A percentile compares a stretch with the other conserved stretches of the same genome.
Conservation (phyloP, 2,329 filamentous ascomycete genomes). For the Apiospora saccharicola region DNA sequence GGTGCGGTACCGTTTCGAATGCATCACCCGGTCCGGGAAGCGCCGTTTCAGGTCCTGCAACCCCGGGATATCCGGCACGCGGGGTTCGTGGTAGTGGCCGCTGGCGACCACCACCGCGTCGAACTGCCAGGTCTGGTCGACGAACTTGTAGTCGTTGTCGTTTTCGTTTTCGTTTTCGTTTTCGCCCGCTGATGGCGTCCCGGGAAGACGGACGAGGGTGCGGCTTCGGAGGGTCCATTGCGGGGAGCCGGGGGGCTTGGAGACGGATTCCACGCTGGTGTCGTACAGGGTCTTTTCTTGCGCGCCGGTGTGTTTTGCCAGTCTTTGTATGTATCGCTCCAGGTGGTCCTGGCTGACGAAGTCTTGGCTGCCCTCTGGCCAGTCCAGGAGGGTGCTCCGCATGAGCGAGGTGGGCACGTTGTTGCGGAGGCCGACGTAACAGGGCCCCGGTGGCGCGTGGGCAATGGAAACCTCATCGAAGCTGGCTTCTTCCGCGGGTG, state of each 20-base stretch:
- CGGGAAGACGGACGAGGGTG: constrained; percentile 50
- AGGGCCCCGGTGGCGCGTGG: constrained; percentile 61
- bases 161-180: too few relatives aligned
- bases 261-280: constrained; percentile 63
- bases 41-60: constrained; percentile 62
- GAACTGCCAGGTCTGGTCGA: constrained; percentile 52
- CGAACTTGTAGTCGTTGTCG: constrained; percentile 29
- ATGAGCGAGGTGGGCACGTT: constrained; percentile 73
- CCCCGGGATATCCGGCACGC: constrained; percentile 66
- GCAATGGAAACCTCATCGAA: constrained; percentile 42
- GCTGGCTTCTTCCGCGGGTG: constrained; percentile 32
- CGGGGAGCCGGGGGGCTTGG: background rate
- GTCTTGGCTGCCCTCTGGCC: constrained; percentile 66
- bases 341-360: constrained; percentile 65
- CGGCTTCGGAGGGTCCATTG: constrained; percentile 61
- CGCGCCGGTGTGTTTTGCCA: constrained; percentile 58
- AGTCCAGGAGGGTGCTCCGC: constrained; percentile 52
- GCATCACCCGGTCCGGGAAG: constrained; percentile 62
- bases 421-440: constrained; percentile 68
- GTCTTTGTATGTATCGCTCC: constrained; percentile 67
- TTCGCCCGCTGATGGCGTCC: too few relatives aligned
- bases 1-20: constrained; percentile 76
- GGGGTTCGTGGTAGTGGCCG: constrained; percentile 72
- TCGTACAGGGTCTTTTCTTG: constrained; percentile 59
- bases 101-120: constrained; percentile 72